These are phyloP conservation scores for Lotus japonicus DNA, from an alignment of 306 rosid genomes.

Conservation along the genomic window DNA sequence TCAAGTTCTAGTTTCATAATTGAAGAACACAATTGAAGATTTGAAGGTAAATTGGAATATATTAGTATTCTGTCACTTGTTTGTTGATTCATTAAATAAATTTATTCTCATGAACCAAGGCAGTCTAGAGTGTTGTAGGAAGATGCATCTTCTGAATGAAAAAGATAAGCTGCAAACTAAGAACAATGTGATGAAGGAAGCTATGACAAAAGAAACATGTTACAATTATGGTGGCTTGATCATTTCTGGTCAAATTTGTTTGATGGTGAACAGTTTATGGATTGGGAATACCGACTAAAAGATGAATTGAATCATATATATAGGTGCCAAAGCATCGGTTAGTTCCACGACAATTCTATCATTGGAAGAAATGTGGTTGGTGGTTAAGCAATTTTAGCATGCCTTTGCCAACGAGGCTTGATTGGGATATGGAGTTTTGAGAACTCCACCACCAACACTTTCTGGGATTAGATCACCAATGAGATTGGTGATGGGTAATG, in stretches of 20 bases:
- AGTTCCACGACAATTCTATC: no score
- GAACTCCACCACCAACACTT: no score
- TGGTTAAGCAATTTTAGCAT: no score
- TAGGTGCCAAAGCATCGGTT: no score
- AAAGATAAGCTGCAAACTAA: slow-evolving; percentile 82
- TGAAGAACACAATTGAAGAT: no score
- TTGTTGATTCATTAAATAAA: not conserved
- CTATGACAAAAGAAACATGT: slow-evolving; percentile 43
- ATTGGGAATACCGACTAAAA: slow-evolving; percentile 54
- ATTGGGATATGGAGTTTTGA: no score
- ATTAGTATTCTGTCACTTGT: not conserved
- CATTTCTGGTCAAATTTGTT: slow-evolving; percentile 61
- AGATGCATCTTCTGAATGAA: slow-evolving; percentile 68
- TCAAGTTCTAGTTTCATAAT: slow-evolving; percentile 54
- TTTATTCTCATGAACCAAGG: not conserved
- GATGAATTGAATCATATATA: slow-evolving; percentile 69
- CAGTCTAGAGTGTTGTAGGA: slow-evolving; percentile 48
- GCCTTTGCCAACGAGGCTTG: no score
- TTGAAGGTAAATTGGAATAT: not conserved
- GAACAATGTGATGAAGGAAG: slow-evolving; percentile 61
- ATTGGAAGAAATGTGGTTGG: no score
- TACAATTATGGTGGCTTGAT: slow-evolving; percentile 51
- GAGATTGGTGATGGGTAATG: no score
- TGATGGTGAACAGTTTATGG: slow-evolving; percentile 66
- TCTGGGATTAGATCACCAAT: no score